A percentile compares a stretch with the other conserved stretches of the same genome.
Conservation (phyloP, 306 rosid genomes). For the Cucumis cinereus region DNA sequence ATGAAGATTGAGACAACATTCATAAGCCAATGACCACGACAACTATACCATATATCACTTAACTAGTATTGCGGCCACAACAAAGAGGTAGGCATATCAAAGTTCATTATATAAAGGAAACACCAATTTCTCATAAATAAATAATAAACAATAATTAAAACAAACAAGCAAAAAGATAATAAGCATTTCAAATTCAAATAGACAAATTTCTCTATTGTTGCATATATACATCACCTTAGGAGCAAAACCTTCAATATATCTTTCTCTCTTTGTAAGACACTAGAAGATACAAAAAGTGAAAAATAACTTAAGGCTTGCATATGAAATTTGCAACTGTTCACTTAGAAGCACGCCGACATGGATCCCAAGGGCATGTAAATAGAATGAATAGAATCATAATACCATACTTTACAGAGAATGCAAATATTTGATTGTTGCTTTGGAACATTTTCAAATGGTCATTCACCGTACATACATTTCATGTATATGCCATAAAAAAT, state of each 20-base stretch:
- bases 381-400: not conserved
- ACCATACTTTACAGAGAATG: conserved; percentile 67
- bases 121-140: not conserved
- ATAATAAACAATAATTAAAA: not conserved
- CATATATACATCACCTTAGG: conserved; percentile 57
- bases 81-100: not conserved
- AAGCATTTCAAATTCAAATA: not conserved
- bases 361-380: not conserved
- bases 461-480: conserved; percentile 60
- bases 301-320: no score
- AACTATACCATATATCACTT: not conserved
- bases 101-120: not conserved
- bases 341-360: no score
- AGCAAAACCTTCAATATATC: conserved; percentile 91
- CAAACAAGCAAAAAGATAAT: not conserved
- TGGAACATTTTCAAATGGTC: conserved; percentile 78
- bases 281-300: conserved; percentile 75
- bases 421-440: conserved; percentile 51
- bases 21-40: not conserved
- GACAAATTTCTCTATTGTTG: not conserved
- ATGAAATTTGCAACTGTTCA: no score
- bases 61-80: not conserved
- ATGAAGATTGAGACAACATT: not conserved
- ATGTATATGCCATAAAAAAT: conserved; percentile 24
- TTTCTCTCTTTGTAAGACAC: conserved; percentile 80